Conservation (phyloP, 2,329 filamentous ascomycete species). For the Hymenoscyphus salicellus region DNA sequence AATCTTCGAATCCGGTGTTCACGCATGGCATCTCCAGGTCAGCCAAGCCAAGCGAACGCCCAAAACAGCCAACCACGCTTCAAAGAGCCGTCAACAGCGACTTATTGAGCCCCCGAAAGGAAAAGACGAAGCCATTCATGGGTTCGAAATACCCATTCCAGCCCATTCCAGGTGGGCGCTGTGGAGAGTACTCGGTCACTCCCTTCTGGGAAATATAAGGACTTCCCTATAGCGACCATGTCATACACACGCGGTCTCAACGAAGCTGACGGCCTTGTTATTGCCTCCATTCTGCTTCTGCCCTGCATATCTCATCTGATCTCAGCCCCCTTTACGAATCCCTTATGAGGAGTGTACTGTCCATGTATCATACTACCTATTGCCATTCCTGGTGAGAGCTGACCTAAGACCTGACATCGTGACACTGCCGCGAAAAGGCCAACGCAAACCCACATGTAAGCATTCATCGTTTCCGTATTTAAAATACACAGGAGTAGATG, state of each 20-base stretch:
- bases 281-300: background rate
- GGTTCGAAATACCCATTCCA: background rate
- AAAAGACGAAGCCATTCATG: background rate
- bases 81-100: background rate
- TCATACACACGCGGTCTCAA: background rate
- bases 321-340: conserved; percentile 7
- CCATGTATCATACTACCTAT: background rate
- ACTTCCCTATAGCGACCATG: conserved; percentile 1
- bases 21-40: background rate
- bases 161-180: background rate
- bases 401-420: conserved; percentile 23
- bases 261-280: conserved; percentile 12
- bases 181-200: background rate
- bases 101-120: background rate
- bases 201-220: background rate
- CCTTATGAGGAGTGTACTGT: background rate
- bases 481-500: background rate
- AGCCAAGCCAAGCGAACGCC: conserved; percentile 1
- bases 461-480: conserved; percentile 7
- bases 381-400: conserved; percentile 11
- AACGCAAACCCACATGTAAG: conserved; percentile 16
- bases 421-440: conserved; percentile 13
- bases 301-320: conserved; percentile 1
- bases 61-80: background rate
- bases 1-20: background rate